Percentiles rank a stretch among this genome's conserved stretches.
These are phyloP conservation scores for Neurospora sp. DNA, from an alignment of 495 filamentous ascomycete species.

Conservation along the genomic window DNA sequence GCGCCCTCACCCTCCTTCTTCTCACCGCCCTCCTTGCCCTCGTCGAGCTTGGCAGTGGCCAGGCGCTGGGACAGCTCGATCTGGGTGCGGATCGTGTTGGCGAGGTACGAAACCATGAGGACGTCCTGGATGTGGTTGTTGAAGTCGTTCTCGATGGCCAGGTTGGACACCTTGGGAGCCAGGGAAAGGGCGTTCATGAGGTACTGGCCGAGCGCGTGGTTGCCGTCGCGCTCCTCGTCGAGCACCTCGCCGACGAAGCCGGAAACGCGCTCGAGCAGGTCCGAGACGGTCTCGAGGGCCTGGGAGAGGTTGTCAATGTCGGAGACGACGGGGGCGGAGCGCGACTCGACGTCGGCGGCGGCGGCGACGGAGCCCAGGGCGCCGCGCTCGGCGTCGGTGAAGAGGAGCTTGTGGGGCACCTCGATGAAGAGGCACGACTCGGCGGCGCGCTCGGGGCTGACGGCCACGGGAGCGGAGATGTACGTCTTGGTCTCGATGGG, in stretches of 20 bases:
- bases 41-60: slow-evolving; percentile 71
- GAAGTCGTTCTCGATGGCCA: slow-evolving; percentile 91
- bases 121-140: slow-evolving; percentile 99
- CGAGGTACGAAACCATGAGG: slow-evolving; percentile 89
- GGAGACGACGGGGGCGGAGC: slow-evolving; percentile 58
- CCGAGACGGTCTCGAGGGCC: slow-evolving; percentile 72
- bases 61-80: slow-evolving; percentile 94
- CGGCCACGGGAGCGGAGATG: slow-evolving; percentile 88
- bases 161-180: slow-evolving; percentile 83
- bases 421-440: slow-evolving; percentile 78
- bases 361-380: too few relatives aligned
- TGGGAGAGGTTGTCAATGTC: slow-evolving; percentile 83
- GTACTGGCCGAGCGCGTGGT: slow-evolving; percentile 84
- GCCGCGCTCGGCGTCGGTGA: too few relatives aligned
- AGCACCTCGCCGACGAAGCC: slow-evolving; percentile 79
- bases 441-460: slow-evolving; percentile 84
- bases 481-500: slow-evolving; percentile 82
- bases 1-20: slow-evolving; percentile 30
- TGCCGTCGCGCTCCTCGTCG: slow-evolving; percentile 52
- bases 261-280: slow-evolving; percentile 78
- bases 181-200: slow-evolving; percentile 83
- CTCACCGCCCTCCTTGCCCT: slow-evolving; percentile 38
- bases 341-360: slow-evolving; percentile 18
- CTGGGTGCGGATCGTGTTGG: slow-evolving; percentile 97
- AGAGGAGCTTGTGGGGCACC: background rate